Conservation (phyloP, 768 basidiomycete genomes). For the Tylopilus plumbeoviolaceoides region DNA sequence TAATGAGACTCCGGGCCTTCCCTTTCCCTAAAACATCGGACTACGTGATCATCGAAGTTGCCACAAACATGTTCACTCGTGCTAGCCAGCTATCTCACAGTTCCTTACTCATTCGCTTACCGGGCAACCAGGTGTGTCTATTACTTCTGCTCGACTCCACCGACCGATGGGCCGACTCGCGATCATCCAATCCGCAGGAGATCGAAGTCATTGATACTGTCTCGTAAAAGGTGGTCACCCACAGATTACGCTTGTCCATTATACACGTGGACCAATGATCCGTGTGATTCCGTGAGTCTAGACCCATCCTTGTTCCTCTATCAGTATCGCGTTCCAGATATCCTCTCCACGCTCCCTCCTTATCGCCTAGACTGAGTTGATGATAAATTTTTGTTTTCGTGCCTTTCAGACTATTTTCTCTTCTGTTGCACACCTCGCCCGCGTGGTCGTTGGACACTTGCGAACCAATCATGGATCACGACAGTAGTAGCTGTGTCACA, state of each 20-base stretch:
- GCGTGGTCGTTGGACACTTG: not conserved
- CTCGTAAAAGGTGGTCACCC: constrained; percentile 70
- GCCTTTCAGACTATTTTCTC: not conserved
- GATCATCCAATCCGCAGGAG: constrained; percentile 43
- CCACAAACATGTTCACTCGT: constrained; percentile 56
- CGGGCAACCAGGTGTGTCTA: constrained; percentile 54
- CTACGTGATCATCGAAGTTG: constrained; percentile 52
- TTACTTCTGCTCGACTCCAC: not conserved
- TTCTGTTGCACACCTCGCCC: not conserved
- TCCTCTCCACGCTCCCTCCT: constrained; percentile 8
- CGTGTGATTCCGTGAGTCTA: constrained; percentile 62
- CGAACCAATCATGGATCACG: not conserved
- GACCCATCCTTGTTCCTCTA: not conserved
- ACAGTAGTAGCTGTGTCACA: not conserved
- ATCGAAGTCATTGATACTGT: constrained; percentile 73
- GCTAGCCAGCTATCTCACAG: constrained; percentile 53
- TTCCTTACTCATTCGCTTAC: constrained; percentile 60
- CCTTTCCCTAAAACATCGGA: constrained; percentile 64
- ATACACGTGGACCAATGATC: constrained; percentile 57
- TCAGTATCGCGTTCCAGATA: constrained; percentile 19
- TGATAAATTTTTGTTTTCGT: not conserved
- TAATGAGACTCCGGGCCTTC: constrained; percentile 61
- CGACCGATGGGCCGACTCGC: not conserved
- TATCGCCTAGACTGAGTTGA: constrained; percentile 5
- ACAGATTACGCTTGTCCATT: constrained; percentile 73